Evolutionary conservation across 2,329 filamentous ascomycete genomes (phyloP).

Genomic region (Epichloe coenophiala): DNA sequence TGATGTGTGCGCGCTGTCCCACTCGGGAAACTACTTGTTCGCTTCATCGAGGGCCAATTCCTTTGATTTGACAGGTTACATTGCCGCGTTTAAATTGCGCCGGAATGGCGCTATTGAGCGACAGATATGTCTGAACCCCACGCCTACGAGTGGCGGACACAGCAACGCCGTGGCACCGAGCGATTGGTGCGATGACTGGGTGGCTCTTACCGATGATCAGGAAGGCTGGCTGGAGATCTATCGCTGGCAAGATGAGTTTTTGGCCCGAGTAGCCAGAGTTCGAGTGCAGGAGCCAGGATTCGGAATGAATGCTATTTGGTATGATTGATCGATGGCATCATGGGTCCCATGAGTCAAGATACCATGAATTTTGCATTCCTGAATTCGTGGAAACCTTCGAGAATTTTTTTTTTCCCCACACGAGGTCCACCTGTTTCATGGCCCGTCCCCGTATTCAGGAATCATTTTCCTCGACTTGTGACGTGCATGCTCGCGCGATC

Average conservation of each 20-base stretch:
- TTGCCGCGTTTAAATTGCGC: conserved; percentile 63
- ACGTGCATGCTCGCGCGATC: no score
- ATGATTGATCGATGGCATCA: not conserved
- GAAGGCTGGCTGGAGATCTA: conserved; percentile 82
- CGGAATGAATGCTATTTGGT: conserved; percentile 92
- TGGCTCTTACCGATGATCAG: conserved; percentile 83
- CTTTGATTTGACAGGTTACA: conserved; percentile 65
- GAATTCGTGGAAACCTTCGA: no score
- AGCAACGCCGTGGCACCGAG: conserved; percentile 79
- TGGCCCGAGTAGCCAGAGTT: conserved; percentile 62
- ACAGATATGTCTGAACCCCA: conserved; percentile 71
- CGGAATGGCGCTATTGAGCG: conserved; percentile 57
- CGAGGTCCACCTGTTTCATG: no score
- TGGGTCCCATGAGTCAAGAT: not conserved
- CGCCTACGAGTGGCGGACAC: conserved; percentile 75
- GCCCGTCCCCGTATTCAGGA: no score
- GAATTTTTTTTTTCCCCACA: no score
- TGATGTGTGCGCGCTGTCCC: conserved; percentile 66
- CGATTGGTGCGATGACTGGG: conserved; percentile 75
- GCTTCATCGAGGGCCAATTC: conserved; percentile 72
- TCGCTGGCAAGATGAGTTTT: conserved; percentile 69
- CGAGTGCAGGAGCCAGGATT: conserved; percentile 80
- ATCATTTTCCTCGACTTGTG: no score
- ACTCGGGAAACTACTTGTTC: conserved; percentile 63
- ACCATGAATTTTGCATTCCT: no score